Percentiles rank a stretch among this genome's conserved stretches.
Conservation (phyloP, 176 grass and related monocot species). For the Alloteropsis semialata region DNA sequence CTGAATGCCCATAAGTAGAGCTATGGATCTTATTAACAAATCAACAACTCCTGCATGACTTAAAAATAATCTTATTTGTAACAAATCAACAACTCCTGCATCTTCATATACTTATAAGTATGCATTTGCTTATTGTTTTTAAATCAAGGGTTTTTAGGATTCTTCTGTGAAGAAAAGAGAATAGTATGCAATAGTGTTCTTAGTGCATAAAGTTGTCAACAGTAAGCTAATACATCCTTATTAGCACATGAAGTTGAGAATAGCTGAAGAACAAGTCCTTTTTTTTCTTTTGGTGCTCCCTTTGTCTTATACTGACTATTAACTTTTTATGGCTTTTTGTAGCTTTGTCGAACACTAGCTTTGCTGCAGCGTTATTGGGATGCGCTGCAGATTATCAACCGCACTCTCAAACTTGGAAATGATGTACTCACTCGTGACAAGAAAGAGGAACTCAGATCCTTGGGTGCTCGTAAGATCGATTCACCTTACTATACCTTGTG, state of each 20-base stretch:
- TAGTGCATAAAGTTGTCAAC: too few relatives aligned
- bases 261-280: neutral
- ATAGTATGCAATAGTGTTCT: too few relatives aligned
- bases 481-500: neutral
- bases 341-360: slow-evolving; percentile 85
- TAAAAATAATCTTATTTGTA: neutral
- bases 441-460: slow-evolving; percentile 68
- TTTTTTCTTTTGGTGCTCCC: neutral
- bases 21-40: neutral
- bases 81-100: neutral
- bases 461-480: slow-evolving; percentile 79
- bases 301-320: neutral
- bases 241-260: neutral
- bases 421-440: slow-evolving; percentile 54
- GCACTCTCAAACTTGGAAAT: slow-evolving; percentile 75
- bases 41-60: neutral
- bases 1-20: neutral
- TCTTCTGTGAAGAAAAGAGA: neutral
- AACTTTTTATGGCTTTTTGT: slow-evolving; percentile 11
- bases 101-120: neutral
- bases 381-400: slow-evolving; percentile 81
- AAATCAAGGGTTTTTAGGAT: neutral
- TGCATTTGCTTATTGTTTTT: neutral
- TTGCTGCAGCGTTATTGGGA: slow-evolving; percentile 72
- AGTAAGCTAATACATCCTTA: too few relatives aligned